Base-by-base conservation (phyloP, 495 filamentous ascomycete species). In the Xylaria palmicola region DNA sequence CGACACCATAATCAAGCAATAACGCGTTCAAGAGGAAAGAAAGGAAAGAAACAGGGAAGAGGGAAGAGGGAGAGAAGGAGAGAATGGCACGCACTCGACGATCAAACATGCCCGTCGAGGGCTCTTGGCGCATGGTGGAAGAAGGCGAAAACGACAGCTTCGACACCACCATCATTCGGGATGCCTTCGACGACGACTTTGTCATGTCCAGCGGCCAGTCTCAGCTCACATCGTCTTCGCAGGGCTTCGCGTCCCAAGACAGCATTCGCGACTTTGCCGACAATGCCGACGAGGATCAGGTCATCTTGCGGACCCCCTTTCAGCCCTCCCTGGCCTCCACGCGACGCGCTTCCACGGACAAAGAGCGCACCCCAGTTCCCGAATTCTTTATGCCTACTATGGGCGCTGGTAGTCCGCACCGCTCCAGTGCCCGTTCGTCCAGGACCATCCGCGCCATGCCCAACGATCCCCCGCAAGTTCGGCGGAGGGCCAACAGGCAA, bases 81-180 rank as follows among this genome's bases (percentile, higher is more conserved):
- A 56, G 15, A 32, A 60, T 60, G 57, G 57, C 36, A 29, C 47
- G 57, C 47, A 34, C 47, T 4, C 43, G 47, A 27, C 47, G 45
- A 19, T 53, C 55, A 5, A 55, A 62, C 17, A 40, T 74, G 22
- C 68, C 71, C 15, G 71, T 78, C 20, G 75, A 75, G 60, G 72
- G 74, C 58, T 80, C 79, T 4, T 81, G 79, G 79, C 79, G 79
- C 62, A 72, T 81, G 71, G 77, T 81, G 19, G 78, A 81, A 52
- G 75, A 72, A 47, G 74, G 76, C 53, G 78, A 79, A 49, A 79
- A 81, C 59, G 79, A 81, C 58, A 79, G 77, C 57, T 79, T 81
- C 65, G 79, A 81, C 54, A 78, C 77, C 1, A 72, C 72, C 6
- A 71, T 79, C 30, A 53, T 73, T n/a, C 63, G 62, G 3, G 65